Base-by-base conservation (phyloP, 2,329 filamentous ascomycete genomes). In the Xylariaceae sp. region DNA sequence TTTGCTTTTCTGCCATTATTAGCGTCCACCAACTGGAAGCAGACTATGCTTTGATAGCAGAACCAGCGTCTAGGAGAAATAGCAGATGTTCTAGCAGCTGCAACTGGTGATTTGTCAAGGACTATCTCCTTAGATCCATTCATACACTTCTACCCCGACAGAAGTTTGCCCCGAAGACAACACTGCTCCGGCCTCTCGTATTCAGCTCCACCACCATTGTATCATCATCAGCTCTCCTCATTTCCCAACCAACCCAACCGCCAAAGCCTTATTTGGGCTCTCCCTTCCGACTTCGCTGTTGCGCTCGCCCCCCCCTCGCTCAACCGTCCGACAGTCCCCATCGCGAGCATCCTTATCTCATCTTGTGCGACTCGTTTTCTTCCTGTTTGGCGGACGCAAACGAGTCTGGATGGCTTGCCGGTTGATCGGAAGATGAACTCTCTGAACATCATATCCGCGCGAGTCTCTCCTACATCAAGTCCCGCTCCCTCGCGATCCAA, bases 371-470 rank as follows among this genome's bases (percentile, higher is more conserved):
- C 30, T 59, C 27, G 57, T 56, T 62, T 50, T 54, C 13, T 46
- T 32, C 33, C 40, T 35, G 39, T 29, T 39, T 42, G 54, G 59
- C 60, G 50, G 62, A 54, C 53, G 55, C 57, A 36, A 49, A 59
- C 56, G 53, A 51, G 58, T 47, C 63, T 67, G 76, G 75, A 83
- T 86, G 83, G 83, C 81, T 79, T 74, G 72, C 73, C 69, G 64
- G 57, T 72, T 67, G 72, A 72, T 66, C 73, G 75, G 79, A 89
- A 82, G 77, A 97, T 97, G 93, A 97, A 97, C 86, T 96, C 92
- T 68, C 81, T 96, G 79, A 96, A 94, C 78, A 91, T 96, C 73
- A 85, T 97, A 73, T 94, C 91, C 69, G 86, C 90, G 72, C 87
- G 89, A 77, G 89, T 92, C 72, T 85, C 84, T 65, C 82, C 84